Base-by-base conservation (phyloP, 495 filamentous ascomycete genomes). In the Penicillium soppii region DNA sequence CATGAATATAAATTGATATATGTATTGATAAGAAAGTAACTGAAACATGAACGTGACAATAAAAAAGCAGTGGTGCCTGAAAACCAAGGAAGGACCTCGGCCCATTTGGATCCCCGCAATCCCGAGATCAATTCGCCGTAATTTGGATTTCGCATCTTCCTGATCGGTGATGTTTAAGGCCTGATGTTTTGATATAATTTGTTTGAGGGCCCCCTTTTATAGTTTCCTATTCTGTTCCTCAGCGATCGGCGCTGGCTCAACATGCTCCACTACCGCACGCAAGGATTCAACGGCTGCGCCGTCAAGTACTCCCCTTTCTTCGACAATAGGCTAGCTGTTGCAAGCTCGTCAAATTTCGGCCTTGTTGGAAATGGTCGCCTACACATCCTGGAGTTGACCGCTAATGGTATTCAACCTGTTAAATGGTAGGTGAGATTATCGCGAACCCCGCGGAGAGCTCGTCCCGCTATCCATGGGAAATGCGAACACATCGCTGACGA, bases 261-360 rank as follows among this genome's bases (percentile, higher is more conserved):
- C 49, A 96, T 97, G 92, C 85, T 97, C 55, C 89, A 96, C 69
- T 96, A 85, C 72, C 88, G 88, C 56, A 97, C 94, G 19, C 80
- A 89, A 57, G 92, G 92, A 69, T 96, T 83, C 81, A 94, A 96
- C 68, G 92, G 91, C 57, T 95, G 91, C 69, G 86, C 88, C 57
- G 89, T 95, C 61, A 95, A 96, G 70, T 98, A 96, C 78, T 97
- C 92, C 17, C 91, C 94, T 29, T 98, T 96, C 78, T 94, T 92
- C 77, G 92, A 97, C 73, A 91, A 88, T 43, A 86, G 91, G 27
- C 80, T 98, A 20, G 95, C 94, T 40, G 89, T 95, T 53, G 86
- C 88, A 21, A 81, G 89, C 5, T 83, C 90, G 7, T 83, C 91
- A 36, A 96, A 98, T 74, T 98, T 91, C 66, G 94, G 95, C 17